Conservation (phyloP, 805 yeast genomes). For the Teunomyces cretensis region DNA sequence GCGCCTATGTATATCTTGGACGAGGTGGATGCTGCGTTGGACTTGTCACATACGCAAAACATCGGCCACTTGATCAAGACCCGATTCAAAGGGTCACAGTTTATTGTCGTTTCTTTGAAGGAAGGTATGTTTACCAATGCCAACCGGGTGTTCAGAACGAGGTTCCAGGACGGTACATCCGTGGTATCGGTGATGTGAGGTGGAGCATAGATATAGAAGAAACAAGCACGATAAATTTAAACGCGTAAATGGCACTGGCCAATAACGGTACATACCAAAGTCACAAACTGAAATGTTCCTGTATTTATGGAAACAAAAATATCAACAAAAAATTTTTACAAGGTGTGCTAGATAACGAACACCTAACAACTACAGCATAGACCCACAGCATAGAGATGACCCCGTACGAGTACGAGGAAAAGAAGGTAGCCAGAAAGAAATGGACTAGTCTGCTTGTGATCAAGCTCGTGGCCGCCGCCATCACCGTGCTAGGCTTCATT, state of each 20-base stretch:
- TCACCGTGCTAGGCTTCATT: not conserved
- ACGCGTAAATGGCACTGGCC: too few species aligned
- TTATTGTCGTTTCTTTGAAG: constrained; percentile 92
- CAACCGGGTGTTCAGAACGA: constrained; percentile 85
- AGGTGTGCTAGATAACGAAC: not conserved
- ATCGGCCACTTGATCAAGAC: constrained; percentile 96
- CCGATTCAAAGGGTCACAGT: constrained; percentile 91
- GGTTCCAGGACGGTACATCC: constrained; percentile 96
- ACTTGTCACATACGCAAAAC: constrained; percentile 94
- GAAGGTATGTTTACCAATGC: constrained; percentile 99
- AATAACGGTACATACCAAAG: too few species aligned
- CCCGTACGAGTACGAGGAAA: constrained; percentile 22
- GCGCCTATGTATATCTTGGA: constrained; percentile 98
- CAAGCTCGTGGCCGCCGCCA: not conserved
- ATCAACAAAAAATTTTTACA: constrained; percentile 2
- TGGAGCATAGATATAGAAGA: not conserved
- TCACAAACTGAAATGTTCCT: constrained; percentile 1
- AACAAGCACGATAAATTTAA: too few species aligned
- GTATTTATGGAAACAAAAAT: constrained; percentile 2
- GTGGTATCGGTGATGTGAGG: constrained; percentile 71
- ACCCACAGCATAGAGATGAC: constrained; percentile 14
- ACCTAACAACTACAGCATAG: constrained; percentile 10
- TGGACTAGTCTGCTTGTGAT: not conserved
- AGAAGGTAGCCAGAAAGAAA: not conserved
- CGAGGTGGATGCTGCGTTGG: constrained; percentile 98